Percentiles rank a stretch among this genome's conserved stretches.
Conservation (phyloP, 1,284 basidiomycete species). For the Phlebopus sp. region DNA sequence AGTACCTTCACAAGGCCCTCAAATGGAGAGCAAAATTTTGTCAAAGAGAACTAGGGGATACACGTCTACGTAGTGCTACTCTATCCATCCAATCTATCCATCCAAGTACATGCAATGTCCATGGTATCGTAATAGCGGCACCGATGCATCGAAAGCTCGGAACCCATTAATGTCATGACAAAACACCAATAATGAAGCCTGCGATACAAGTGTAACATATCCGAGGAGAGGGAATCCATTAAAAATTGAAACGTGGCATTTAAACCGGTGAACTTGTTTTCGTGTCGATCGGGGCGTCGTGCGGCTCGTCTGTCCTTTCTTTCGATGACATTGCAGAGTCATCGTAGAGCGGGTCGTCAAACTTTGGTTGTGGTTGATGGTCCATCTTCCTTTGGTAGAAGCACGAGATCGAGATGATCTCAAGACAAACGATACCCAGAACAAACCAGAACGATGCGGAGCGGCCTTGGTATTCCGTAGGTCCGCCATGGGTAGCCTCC, state of each 20-base stretch:
- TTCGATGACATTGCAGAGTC: background rate
- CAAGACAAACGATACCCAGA: constrained; percentile 34
- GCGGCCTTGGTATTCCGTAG: constrained; percentile 36
- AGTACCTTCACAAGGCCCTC: too few species aligned
- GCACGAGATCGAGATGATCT: constrained; percentile 32
- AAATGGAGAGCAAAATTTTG: too few species aligned
- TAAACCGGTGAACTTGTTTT: background rate
- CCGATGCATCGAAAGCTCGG: too few species aligned
- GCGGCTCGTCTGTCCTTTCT: background rate
- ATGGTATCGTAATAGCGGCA: background rate
- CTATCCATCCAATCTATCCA: too few species aligned
- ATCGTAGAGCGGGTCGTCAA: background rate
- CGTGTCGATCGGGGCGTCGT: background rate
- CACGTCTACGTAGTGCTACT: too few species aligned
- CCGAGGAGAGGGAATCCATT: background rate
- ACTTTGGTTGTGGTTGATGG: constrained; percentile 14
- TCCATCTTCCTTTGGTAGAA: constrained; percentile 34
- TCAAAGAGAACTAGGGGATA: too few species aligned
- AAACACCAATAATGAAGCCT: background rate
- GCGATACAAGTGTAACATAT: background rate
- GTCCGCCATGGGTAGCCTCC: constrained; percentile 32
- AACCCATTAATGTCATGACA: background rate
- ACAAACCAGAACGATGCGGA: constrained; percentile 47
- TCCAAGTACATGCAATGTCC: too few species aligned
- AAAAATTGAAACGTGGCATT: background rate